Percentiles rank a stretch among this genome's conserved stretches.
Evolutionary conservation across 2,329 filamentous ascomycete genomes (phyloP).

Genomic region (Trichophyton mentagrophytes): DNA sequence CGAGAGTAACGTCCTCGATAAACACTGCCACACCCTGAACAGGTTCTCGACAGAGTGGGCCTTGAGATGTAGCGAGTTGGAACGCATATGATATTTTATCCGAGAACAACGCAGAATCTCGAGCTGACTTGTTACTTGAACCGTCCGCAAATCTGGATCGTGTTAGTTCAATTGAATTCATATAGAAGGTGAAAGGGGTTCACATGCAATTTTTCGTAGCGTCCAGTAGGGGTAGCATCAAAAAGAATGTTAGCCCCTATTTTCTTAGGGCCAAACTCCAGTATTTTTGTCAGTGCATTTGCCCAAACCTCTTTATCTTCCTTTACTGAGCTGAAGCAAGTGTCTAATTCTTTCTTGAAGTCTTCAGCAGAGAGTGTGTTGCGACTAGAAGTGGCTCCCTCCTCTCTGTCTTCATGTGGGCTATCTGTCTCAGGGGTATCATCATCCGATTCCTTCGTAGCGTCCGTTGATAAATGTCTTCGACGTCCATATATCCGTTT

Average conservation of each 20-base stretch:
- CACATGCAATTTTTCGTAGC: slow-evolving; percentile 52
- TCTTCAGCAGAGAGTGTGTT: slow-evolving; percentile 58
- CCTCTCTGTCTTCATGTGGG: slow-evolving; percentile 33
- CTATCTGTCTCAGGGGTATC: slow-evolving; percentile 7
- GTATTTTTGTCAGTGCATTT: slow-evolving; percentile 63
- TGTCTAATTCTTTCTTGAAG: slow-evolving; percentile 59
- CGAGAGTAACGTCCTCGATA: slow-evolving; percentile 63
- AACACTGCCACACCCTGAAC: slow-evolving; percentile 87
- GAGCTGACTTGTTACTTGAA: slow-evolving; percentile 14
- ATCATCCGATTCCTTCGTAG: slow-evolving; percentile 19
- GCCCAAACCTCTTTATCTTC: slow-evolving; percentile 66
- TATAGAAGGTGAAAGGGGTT: not conserved
- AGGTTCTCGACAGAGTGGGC: slow-evolving; percentile 83
- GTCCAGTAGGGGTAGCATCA: slow-evolving; percentile 60
- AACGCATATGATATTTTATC: slow-evolving; percentile 92
- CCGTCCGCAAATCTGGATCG: slow-evolving; percentile 5
- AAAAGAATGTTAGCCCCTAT: slow-evolving; percentile 82
- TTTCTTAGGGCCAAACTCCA: slow-evolving; percentile 77
- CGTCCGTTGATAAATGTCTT: slow-evolving; percentile 37
- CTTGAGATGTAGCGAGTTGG: slow-evolving; percentile 78
- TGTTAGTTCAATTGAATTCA: not conserved
- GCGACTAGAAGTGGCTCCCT: slow-evolving; percentile 47
- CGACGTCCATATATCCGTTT: slow-evolving; percentile 65
- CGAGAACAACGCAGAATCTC: slow-evolving; percentile 51
- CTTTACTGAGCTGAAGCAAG: slow-evolving; percentile 54